A percentile compares a stretch with the other conserved stretches of the same genome.
These are phyloP conservation scores for Pseudogymnoascus sp. DNA, from an alignment of 2,329 filamentous ascomycete genomes.

Conservation along the genomic window DNA sequence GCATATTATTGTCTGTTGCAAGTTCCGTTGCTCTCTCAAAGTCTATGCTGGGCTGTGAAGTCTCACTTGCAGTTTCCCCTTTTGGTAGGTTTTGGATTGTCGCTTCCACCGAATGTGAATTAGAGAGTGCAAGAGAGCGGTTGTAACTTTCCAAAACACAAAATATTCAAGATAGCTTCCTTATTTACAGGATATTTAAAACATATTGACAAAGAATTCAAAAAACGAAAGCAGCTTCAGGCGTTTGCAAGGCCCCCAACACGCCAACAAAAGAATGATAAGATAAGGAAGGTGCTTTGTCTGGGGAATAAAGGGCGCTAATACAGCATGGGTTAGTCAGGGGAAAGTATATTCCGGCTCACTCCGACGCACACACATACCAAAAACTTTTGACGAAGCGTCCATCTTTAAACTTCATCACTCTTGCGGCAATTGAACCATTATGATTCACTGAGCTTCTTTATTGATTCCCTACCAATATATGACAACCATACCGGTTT, in stretches of 20 bases:
- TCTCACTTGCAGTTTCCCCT: background rate
- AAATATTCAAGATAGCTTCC: background rate
- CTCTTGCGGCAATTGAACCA: background rate
- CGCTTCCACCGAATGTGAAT: background rate
- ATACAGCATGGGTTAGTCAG: background rate
- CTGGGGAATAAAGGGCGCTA: background rate
- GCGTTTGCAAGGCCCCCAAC: background rate
- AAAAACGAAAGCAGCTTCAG: background rate
- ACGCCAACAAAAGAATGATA: background rate
- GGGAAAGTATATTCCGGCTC: conserved; percentile 3
- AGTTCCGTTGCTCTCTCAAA: background rate
- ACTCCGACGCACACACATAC: background rate
- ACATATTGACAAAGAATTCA: background rate
- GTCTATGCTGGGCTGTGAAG: background rate
- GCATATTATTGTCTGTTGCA: background rate
- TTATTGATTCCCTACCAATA: conserved; percentile 1
- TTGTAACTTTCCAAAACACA: background rate
- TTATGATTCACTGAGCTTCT: background rate
- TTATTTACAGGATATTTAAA: background rate
- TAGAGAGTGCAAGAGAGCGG: background rate
- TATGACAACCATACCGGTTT: background rate
- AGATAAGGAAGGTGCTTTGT: background rate
- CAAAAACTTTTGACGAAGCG: background rate
- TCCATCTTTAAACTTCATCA: background rate
- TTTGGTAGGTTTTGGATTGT: background rate